These are phyloP conservation scores for Cenchrus purpureus DNA, from an alignment of 176 grass and related monocot genomes.

Conservation along the genomic window DNA sequence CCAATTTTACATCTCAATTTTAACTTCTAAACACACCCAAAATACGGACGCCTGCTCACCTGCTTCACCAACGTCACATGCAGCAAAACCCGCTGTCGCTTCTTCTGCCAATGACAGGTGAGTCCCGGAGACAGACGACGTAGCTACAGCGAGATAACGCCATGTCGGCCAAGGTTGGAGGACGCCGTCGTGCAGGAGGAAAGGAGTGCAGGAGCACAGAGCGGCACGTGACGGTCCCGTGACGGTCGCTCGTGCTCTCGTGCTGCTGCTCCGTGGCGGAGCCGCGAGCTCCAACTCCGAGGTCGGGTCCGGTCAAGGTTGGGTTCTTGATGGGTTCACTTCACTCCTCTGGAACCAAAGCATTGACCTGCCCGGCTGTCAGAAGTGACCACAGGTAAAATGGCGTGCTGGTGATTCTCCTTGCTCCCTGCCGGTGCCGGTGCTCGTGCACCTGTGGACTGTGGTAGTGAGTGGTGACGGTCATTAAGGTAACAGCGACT, in stretches of 20 bases:
- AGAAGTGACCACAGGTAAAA: background rate
- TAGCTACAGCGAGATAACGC: background rate
- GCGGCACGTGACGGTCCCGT: constrained; percentile 30
- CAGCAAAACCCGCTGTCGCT: background rate
- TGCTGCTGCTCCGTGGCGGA: constrained; percentile 21
- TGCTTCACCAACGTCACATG: background rate
- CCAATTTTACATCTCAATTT: too few relatives aligned
- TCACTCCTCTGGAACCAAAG: constrained; percentile 33
- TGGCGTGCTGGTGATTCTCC: constrained; percentile 42
- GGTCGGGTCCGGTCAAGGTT: background rate
- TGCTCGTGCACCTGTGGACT: background rate
- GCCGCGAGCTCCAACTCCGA: constrained; percentile 6
- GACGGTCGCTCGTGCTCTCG: constrained; percentile 11
- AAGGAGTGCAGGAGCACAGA: background rate
- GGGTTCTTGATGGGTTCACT: background rate
- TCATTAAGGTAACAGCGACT: background rate
- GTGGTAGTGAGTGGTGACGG: background rate
- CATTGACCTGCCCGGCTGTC: constrained; percentile 39
- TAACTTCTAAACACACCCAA: too few relatives aligned
- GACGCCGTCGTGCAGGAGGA: too few relatives aligned
- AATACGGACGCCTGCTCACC: background rate
- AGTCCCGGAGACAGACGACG: background rate
- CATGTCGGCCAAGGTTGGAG: background rate
- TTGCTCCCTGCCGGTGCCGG: background rate
- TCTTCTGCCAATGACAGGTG: background rate